phyloP scores from a whole-genome alignment of 208 protist species.

The Wallacemonas sp. region DNA sequence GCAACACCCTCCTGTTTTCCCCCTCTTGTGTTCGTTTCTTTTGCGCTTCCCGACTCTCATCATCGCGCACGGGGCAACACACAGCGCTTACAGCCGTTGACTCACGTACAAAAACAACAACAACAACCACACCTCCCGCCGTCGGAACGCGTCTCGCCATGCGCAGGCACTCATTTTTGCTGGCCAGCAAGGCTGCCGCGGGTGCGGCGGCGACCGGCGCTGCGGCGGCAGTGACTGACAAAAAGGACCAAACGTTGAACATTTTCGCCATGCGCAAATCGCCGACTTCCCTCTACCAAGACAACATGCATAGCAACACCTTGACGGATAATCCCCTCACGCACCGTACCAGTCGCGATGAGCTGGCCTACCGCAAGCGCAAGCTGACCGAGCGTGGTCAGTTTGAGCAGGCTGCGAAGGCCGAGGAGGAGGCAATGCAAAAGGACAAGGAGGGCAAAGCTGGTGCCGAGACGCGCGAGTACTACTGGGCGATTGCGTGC shows the following conservation, averaged over 20 bases:
- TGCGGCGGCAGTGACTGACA: slow-evolving; percentile 17
- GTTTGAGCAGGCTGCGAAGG: slow-evolving; percentile 73
- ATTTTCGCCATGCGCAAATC: slow-evolving; percentile 79
- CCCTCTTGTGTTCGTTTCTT: no score
- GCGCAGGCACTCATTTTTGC: not conserved
- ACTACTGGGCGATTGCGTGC: slow-evolving; percentile 80
- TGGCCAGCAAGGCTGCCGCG: slow-evolving; percentile 13
- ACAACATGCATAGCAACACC: slow-evolving; percentile 89
- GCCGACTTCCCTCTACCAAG: slow-evolving; percentile 74
- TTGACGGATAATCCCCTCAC: slow-evolving; percentile 84
- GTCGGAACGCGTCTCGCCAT: no score
- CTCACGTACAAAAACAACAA: no score
- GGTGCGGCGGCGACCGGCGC: not conserved
- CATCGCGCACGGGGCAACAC: no score
- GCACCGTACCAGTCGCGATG: slow-evolving; percentile 77
- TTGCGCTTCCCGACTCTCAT: no score
- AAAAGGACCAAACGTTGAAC: slow-evolving; percentile 31
- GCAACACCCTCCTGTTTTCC: no score
- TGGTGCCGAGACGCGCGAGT: slow-evolving; percentile 74
- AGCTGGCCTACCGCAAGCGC: slow-evolving; percentile 82
- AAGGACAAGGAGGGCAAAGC: slow-evolving; percentile 66
- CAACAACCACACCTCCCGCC: no score
- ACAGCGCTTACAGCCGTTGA: no score
- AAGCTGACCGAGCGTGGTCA: slow-evolving; percentile 84
- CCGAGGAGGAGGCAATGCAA: slow-evolving; percentile 71